Base-by-base conservation (phyloP, 768 basidiomycete genomes). In the Mycena kentingensis region DNA sequence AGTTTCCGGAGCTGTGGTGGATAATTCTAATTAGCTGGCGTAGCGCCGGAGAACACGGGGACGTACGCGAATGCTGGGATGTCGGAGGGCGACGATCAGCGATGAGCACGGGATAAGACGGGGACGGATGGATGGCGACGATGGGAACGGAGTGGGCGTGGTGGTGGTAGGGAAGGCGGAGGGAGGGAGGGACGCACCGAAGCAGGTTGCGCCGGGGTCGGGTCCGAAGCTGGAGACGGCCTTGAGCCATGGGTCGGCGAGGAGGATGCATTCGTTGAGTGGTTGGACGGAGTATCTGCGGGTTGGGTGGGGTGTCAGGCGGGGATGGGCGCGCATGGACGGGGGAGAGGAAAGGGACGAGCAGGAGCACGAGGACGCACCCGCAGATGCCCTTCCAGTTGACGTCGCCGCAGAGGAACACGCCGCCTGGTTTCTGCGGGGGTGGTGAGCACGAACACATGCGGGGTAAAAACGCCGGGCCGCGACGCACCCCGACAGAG, bases 221-320 rank as follows among this genome's bases (percentile, higher is more conserved):
- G 58, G 58, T 1, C 58, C 58, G 21, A 60, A 60, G 47, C 54
- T 55, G 4, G 54, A 49, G 47, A 60, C 38, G 47, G 54, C 37
- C 0, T 49, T 11, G 27, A 52, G 51, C 58, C 58, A 60, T 2
- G 58, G 58, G 28, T 8, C n/a, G 4, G 19, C 31, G n/a, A 60
- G 58, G 3, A 60, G 31, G 35, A 60, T 55, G 32, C 58, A 60
- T 43, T 55, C 51, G 47, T 60, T 60, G 43, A 60, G 45, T 8
- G 58, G 54, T 43, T 52, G 31, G 1, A 60, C 58, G 42, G 58
- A 49, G 39, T 60, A 60, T 45, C 58, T 60, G 44, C 16, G 24
- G 1, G 25, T 13, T 7, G 3, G 15, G 18, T 37, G 10, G 19
- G 10, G 3, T 32, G 18, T 48, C 37, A 19, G 8, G 8, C 8